phyloP scores from a whole-genome alignment of 805 yeast genomes.

The Myxozyma mucilagina region DNA sequence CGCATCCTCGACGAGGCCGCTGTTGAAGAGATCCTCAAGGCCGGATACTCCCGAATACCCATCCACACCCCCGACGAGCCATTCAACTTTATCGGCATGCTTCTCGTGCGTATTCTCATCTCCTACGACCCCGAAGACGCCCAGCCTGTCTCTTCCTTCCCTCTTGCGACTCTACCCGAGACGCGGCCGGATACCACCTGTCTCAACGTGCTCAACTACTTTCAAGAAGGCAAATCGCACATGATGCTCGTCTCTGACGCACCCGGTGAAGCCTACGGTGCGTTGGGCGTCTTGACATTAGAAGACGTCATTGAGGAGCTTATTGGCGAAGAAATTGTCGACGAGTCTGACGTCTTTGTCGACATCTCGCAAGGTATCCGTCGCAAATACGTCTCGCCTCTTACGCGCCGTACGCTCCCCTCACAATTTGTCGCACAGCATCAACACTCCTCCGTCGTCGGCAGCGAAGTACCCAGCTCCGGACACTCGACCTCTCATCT shows the following conservation, averaged over 20 bases:
- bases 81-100: conserved; percentile 89
- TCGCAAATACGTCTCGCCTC: conserved; percentile 46
- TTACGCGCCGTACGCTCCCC: conserved; percentile 34
- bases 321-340: conserved; percentile 96
- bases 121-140: conserved; percentile 97
- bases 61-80: conserved; percentile 90
- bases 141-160: conserved; percentile 86
- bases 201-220: conserved; percentile 87
- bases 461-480: conserved; percentile 1
- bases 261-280: conserved; percentile 79
- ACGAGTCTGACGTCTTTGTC: conserved; percentile 90
- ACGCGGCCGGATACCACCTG: conserved; percentile 91
- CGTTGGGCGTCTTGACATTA: conserved; percentile 85
- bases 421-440: conserved; percentile 26
- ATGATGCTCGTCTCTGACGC: conserved; percentile 88
- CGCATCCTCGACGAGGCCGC: conserved; percentile 76
- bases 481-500: conserved; percentile 8
- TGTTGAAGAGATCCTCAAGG: conserved; percentile 86
- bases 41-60: conserved; percentile 94
- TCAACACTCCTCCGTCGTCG: conserved; percentile 9
- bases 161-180: conserved; percentile 94
- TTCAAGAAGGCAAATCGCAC: conserved; percentile 97
- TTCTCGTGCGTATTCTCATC: conserved; percentile 85
- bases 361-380: conserved; percentile 88
- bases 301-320: conserved; percentile 98